Percentiles rank a stretch among this genome's conserved stretches.
Conservation (phyloP, 306 rosid genomes). For the Cucurbita ficifolia region DNA sequence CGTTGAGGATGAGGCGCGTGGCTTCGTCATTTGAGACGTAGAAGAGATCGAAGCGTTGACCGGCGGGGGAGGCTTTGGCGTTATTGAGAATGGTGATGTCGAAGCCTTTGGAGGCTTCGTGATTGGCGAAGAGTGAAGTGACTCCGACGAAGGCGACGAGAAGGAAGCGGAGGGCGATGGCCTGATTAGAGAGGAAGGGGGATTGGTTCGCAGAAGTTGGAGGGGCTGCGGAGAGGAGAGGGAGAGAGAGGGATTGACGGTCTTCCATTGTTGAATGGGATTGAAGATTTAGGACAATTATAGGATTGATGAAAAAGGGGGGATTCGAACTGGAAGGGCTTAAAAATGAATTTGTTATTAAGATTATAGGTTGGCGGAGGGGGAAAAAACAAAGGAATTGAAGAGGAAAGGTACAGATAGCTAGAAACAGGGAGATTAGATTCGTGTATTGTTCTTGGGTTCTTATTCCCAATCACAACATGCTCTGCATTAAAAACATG, state of each 20-base stretch:
- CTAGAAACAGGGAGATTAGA: background rate
- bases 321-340: background rate
- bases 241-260: background rate
- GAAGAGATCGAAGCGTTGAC: conserved; percentile 31
- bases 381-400: background rate
- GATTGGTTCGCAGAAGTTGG: background rate
- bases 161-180: conserved; percentile 21
- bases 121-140: conserved; percentile 47
- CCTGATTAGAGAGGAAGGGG: background rate
- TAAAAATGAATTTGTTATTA: no score
- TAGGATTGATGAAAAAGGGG: background rate
- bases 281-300: background rate
- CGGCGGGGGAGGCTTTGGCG: conserved; percentile 15
- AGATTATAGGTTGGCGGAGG: no score
- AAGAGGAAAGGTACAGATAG: background rate
- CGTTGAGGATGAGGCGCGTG: conserved; percentile 31
- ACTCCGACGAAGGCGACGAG: conserved; percentile 15
- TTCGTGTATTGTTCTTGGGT: background rate
- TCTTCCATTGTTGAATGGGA: background rate
- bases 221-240: background rate
- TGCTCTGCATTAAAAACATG: background rate
- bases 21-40: conserved; percentile 55
- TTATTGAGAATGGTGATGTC: conserved; percentile 31
- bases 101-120: conserved; percentile 53
- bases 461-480: background rate